phyloP scores from a whole-genome alignment of 2,329 filamentous ascomycete genomes.

The Tothia fuscella region DNA sequence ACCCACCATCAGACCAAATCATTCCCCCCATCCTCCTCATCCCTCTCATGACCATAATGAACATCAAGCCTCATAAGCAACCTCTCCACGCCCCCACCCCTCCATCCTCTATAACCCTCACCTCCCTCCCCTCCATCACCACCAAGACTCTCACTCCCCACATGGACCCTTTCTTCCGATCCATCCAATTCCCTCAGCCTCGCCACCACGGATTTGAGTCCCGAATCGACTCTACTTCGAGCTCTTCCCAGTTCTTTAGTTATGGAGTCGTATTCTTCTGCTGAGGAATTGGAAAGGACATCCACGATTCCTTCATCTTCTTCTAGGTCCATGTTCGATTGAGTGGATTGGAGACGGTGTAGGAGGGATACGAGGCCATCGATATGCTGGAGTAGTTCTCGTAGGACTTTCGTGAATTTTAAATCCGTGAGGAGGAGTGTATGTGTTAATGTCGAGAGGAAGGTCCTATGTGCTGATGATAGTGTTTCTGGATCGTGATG shows the following conservation, averaged over 20 bases:
- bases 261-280: slow-evolving; percentile 57
- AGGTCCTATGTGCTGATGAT: slow-evolving; percentile 64
- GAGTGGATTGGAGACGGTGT: slow-evolving; percentile 62
- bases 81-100: slow-evolving; percentile 69
- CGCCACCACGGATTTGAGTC: slow-evolving; percentile 50
- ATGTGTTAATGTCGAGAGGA: slow-evolving; percentile 56
- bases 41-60: slow-evolving; percentile 22
- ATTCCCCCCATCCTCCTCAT: slow-evolving; percentile 14
- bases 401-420: slow-evolving; percentile 52
- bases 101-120: slow-evolving; percentile 38
- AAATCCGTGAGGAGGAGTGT: slow-evolving; percentile 54
- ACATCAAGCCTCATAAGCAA: slow-evolving; percentile 84
- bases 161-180: slow-evolving; percentile 14
- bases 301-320: slow-evolving; percentile 68
- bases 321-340: slow-evolving; percentile 68
- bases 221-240: slow-evolving; percentile 51
- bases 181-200: slow-evolving; percentile 48
- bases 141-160: slow-evolving; percentile 15
- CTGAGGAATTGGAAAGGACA: slow-evolving; percentile 36
- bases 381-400: slow-evolving; percentile 57
- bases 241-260: slow-evolving; percentile 51
- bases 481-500: slow-evolving; percentile 83
- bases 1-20: not conserved
- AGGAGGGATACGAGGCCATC: slow-evolving; percentile 73
- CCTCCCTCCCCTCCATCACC: slow-evolving; percentile 19